These are phyloP conservation scores for Aspergillus puulaauensis DNA, from an alignment of 2,329 filamentous ascomycete genomes.

Conservation along the genomic window DNA sequence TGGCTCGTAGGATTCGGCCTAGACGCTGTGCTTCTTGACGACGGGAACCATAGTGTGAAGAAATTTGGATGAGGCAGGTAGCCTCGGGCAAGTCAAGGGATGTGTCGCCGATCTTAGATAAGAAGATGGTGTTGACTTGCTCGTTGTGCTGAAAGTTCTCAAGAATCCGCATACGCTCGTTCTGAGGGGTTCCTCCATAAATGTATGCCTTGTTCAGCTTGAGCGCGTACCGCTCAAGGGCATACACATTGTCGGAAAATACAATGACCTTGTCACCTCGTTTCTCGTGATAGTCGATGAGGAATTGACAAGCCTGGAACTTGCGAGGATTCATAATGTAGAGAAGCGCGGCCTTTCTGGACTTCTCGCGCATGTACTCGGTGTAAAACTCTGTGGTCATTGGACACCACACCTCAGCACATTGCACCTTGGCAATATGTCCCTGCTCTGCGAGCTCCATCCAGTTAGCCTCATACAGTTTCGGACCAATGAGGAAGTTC, in stretches of 20 bases:
- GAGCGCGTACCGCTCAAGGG: conserved; percentile 78
- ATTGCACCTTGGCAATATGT: conserved; percentile 95
- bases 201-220: conserved; percentile 87
- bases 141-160: conserved; percentile 96
- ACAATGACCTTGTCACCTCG: conserved; percentile 97
- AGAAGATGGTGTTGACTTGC: conserved; percentile 84
- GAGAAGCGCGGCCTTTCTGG: conserved; percentile 66
- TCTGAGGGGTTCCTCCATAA: conserved; percentile 81
- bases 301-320: conserved; percentile 93
- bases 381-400: conserved; percentile 99
- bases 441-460: conserved; percentile 97
- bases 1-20: conserved; percentile 89
- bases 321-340: conserved; percentile 98
- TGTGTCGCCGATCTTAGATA: conserved; percentile 97
- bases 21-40: conserved; percentile 94
- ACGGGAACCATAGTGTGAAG: conserved; percentile 93
- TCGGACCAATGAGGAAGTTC: conserved; percentile 96
- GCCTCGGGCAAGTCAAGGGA: conserved; percentile 97
- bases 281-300: conserved; percentile 97
- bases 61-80: conserved; percentile 95
- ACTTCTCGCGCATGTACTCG: conserved; percentile 76
- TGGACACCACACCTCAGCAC: conserved; percentile 97
- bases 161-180: conserved; percentile 80
- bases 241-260: conserved; percentile 96
- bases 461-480: conserved; percentile 98